Conservation (phyloP, 2,329 filamentous ascomycete species). For the Arthrobotrys pseudoclavata region DNA sequence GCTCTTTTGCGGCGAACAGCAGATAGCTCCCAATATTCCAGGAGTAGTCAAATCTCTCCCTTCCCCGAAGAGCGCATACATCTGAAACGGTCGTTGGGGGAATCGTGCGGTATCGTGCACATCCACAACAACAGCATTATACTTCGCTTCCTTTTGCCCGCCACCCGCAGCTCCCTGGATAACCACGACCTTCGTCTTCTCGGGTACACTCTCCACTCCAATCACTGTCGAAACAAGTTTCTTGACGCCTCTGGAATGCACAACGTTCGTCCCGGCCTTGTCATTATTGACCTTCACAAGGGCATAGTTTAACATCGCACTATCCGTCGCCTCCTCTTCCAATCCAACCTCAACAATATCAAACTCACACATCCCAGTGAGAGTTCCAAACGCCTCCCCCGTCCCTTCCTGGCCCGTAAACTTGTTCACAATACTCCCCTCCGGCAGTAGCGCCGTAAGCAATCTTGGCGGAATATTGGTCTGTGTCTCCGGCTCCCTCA, state of each 20-base stretch:
- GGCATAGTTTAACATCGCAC: conserved; percentile 48
- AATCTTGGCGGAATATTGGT: conserved; percentile 45
- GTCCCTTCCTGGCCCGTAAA: conserved; percentile 21
- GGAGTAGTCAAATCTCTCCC: conserved; percentile 36
- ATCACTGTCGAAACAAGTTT: conserved; percentile 1
- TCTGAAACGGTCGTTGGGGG: conserved; percentile 46
- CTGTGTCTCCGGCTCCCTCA: conserved; percentile 43
- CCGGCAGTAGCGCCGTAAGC: conserved; percentile 39
- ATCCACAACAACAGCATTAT: conserved; percentile 37
- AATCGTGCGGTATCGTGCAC: conserved; percentile 47
- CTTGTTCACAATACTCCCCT: conserved; percentile 46
- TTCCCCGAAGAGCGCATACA: conserved; percentile 47
- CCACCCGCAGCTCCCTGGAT: conserved; percentile 20
- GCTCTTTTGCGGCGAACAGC: conserved; percentile 29
- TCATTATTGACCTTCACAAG: conserved; percentile 48
- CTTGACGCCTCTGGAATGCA: conserved; percentile 32
- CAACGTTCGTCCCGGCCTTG: conserved; percentile 29
- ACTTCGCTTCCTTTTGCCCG: conserved; percentile 42
- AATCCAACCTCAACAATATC: conserved; percentile 33
- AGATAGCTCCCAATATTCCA: conserved; percentile 40
- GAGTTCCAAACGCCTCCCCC: conserved; percentile 40
- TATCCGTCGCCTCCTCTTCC: not conserved
- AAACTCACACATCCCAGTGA: conserved; percentile 42
- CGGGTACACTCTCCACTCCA: conserved; percentile 22
- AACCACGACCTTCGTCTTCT: conserved; percentile 37